Conservation (phyloP, 2,329 filamentous ascomycete genomes). For the Scytalidium lignicola region DNA sequence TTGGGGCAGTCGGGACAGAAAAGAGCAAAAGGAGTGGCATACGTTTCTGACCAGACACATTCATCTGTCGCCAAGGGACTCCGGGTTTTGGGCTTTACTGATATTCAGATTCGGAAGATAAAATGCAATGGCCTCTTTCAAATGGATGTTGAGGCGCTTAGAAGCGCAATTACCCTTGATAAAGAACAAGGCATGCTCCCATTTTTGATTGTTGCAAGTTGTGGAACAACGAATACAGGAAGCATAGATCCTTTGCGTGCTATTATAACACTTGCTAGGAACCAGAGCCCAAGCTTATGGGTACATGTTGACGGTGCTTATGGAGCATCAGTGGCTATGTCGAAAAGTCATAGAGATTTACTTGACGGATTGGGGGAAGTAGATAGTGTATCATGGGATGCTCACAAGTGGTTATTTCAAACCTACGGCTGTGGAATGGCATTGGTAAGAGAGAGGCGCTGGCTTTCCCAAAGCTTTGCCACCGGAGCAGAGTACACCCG, state of each 20-base stretch:
- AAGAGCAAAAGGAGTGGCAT: not conserved
- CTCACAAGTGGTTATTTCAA: not conserved
- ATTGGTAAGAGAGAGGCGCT: slow-evolving; percentile 9
- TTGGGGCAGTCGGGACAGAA: not conserved
- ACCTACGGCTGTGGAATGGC: slow-evolving; percentile 16
- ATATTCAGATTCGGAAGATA: slow-evolving; percentile 3
- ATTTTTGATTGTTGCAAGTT: slow-evolving; percentile 2
- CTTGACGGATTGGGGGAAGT: slow-evolving; percentile 10
- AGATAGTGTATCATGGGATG: slow-evolving; percentile 19
- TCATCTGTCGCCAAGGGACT: slow-evolving; percentile 3
- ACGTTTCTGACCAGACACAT: slow-evolving; percentile 4
- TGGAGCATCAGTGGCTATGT: slow-evolving; percentile 13
- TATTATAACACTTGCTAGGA: slow-evolving; percentile 8
- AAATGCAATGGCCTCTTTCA: not conserved
- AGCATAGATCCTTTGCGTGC: slow-evolving; percentile 16
- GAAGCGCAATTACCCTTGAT: not conserved
- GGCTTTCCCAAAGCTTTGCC: slow-evolving; percentile 12
- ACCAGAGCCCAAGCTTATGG: slow-evolving; percentile 12
- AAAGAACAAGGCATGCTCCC: not conserved
- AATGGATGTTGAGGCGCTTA: not conserved
- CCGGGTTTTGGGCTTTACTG: slow-evolving; percentile 3
- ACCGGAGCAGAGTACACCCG: slow-evolving; percentile 2
- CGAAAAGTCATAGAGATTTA: slow-evolving; percentile 5
- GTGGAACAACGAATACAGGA: slow-evolving; percentile 4
- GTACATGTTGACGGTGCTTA: slow-evolving; percentile 19